Base-by-base conservation (phyloP, 345 rosid genomes). In the Eutrema heterophyllum region DNA sequence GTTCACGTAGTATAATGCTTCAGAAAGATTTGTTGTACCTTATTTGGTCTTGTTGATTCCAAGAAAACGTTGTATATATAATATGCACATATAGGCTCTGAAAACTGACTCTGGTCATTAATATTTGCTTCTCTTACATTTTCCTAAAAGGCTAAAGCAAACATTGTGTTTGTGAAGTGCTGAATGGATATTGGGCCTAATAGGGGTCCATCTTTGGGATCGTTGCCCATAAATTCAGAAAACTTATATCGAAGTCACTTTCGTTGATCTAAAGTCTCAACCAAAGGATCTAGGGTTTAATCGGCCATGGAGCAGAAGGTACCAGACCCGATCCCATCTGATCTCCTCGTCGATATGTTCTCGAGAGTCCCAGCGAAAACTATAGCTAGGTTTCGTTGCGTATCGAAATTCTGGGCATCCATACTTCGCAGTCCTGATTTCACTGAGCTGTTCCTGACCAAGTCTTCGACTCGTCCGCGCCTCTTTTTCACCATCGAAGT, bases 371-470 rank as follows among this genome's bases (percentile, higher is more conserved):
- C 56, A 0, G 16, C 43, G 11, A 44, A 63, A 10, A 45, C 41
- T n/a, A n/a, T 63, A 45, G 41, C 6, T 30, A 63, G 41, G 68
- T 63, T 64, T 64, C 18, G 69, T 33, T 64, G 56, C 30, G 30
- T 64, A 6, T 64, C 68, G 0, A 63, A 44, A 30, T 30, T 8
- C 0, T 43, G 67, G 68, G 2, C 2, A 30, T 30, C 41, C 27
- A 30, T 32, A 30, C 11, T 30, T 46, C 0, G 10, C 0, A 15
- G 29, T 46, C 30, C 30, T 16, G 6, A 64, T 64, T 33, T 64
- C 21, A 48, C 8, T 0, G 43, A 64, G 32, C 7, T 46, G 16
- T 64, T 48, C 6, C 43, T 64, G 2, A 30, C 54, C 4, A 64
- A 2, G 16, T 64, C 55, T 64, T 4, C 1, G 6, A 2, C 15